Percentiles rank a stretch among this genome's conserved stretches.
These are phyloP conservation scores for Golubevia sp. DNA, from an alignment of 1,284 basidiomycete species.

Conservation along the genomic window DNA sequence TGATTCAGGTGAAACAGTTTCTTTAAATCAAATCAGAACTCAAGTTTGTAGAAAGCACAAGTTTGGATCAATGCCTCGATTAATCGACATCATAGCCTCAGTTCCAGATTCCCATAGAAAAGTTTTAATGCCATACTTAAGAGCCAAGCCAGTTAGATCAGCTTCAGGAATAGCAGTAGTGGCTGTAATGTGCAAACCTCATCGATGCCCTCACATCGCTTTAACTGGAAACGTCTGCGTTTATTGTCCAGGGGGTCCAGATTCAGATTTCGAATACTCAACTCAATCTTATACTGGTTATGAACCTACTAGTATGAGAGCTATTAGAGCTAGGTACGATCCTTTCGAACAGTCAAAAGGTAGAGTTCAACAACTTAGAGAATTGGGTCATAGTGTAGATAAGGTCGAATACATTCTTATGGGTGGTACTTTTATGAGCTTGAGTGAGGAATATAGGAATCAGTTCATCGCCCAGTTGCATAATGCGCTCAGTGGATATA, in stretches of 20 bases:
- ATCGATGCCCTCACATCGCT: conserved; percentile 59
- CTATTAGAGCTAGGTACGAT: conserved; percentile 59
- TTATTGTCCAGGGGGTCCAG: conserved; percentile 60
- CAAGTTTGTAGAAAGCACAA: conserved; percentile 44
- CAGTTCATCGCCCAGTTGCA: conserved; percentile 59
- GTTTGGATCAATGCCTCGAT: conserved; percentile 49
- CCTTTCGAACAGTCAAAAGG: conserved; percentile 57
- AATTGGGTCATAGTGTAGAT: conserved; percentile 58
- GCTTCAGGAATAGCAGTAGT: conserved; percentile 59
- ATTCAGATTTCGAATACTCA: conserved; percentile 61
- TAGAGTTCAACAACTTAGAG: conserved; percentile 55
- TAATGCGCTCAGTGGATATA: conserved; percentile 58
- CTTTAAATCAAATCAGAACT: conserved; percentile 47
- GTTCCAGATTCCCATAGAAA: conserved; percentile 54
- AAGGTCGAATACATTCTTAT: conserved; percentile 62
- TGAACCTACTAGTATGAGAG: conserved; percentile 60
- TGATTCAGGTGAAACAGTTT: conserved; percentile 46
- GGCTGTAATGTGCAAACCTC: conserved; percentile 61
- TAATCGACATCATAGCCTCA: conserved; percentile 59
- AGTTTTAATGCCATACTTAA: conserved; percentile 44
- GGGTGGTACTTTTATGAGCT: conserved; percentile 60
- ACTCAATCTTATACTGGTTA: conserved; percentile 61
- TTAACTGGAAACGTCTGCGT: conserved; percentile 61
- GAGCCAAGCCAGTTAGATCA: conserved; percentile 55
- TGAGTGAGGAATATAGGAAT: conserved; percentile 50